phyloP scores from a whole-genome alignment of 305 asterid species.

The Rubia occidens region DNA sequence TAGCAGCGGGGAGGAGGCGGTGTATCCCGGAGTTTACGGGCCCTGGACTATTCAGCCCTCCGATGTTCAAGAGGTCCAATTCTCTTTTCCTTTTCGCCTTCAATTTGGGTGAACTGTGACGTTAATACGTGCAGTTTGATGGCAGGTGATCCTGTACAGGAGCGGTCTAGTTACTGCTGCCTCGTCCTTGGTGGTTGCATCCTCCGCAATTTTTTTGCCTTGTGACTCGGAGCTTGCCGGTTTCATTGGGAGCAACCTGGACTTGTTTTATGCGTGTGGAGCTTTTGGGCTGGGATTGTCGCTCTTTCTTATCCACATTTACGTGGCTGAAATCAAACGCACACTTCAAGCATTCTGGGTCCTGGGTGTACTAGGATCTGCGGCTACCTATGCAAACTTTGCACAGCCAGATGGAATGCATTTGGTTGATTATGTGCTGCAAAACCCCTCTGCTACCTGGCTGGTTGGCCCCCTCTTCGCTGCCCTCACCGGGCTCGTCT shows the following conservation, averaged over 20 bases:
- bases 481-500: conserved; percentile 82
- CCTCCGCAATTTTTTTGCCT: conserved; percentile 49
- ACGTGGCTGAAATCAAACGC: conserved; percentile 80
- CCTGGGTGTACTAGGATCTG: conserved; percentile 61
- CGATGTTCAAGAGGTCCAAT: conserved; percentile 53
- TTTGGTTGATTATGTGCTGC: conserved; percentile 62
- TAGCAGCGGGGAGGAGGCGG: conserved; percentile 15
- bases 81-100: background rate
- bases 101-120: background rate
- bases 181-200: conserved; percentile 56
- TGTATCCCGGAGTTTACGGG: conserved; percentile 69
- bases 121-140: background rate
- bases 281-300: conserved; percentile 74
- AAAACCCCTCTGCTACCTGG: conserved; percentile 73
- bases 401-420: conserved; percentile 60
- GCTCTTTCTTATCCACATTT: conserved; percentile 70
- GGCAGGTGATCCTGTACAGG: conserved; percentile 60
- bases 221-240: conserved; percentile 24
- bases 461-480: conserved; percentile 91
- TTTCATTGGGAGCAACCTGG: conserved; percentile 36
- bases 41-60: conserved; percentile 76
- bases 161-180: conserved; percentile 83
- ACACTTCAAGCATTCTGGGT: conserved; percentile 73
- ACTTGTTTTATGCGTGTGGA: conserved; percentile 48
- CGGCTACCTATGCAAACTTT: conserved; percentile 40